Conservation (phyloP, 75 land plant species). For the Cupressus sempervirens region DNA sequence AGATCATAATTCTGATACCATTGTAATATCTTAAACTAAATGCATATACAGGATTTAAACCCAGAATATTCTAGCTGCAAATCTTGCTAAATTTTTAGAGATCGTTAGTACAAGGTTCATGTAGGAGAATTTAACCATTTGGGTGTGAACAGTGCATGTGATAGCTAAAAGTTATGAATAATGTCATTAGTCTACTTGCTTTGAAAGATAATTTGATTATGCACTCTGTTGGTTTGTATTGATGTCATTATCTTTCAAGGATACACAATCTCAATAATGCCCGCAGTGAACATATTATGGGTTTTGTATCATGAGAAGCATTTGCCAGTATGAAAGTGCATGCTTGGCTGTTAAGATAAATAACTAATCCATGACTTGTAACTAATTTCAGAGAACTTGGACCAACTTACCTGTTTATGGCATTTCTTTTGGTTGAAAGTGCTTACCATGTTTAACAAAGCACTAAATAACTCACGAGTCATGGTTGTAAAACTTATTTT, state of each 20-base stretch:
- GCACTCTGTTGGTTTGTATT: background rate
- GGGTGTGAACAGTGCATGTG: background rate
- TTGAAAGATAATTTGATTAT: background rate
- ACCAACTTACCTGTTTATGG: background rate
- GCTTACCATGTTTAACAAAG: background rate
- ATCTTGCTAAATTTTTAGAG: background rate
- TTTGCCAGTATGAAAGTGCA: background rate
- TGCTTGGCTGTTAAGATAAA: background rate
- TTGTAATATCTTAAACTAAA: too few species aligned
- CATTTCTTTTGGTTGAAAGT: background rate
- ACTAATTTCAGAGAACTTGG: background rate
- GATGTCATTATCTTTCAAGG: background rate
- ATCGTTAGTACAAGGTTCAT: too few species aligned
- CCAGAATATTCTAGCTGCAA: too few species aligned
- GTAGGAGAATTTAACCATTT: background rate
- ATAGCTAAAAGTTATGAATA: background rate
- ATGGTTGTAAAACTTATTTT: background rate
- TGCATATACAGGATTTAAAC: too few species aligned
- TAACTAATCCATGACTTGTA: background rate
- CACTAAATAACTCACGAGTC: background rate
- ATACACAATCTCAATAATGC: background rate
- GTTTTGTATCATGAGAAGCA: background rate
- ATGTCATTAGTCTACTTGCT: background rate
- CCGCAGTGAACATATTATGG: background rate
- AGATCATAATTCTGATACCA: too few species aligned